Percentiles rank a stretch among this genome's conserved stretches.
Conservation (phyloP, 495 filamentous ascomycete species). For the Penicillium crystallinum region DNA sequence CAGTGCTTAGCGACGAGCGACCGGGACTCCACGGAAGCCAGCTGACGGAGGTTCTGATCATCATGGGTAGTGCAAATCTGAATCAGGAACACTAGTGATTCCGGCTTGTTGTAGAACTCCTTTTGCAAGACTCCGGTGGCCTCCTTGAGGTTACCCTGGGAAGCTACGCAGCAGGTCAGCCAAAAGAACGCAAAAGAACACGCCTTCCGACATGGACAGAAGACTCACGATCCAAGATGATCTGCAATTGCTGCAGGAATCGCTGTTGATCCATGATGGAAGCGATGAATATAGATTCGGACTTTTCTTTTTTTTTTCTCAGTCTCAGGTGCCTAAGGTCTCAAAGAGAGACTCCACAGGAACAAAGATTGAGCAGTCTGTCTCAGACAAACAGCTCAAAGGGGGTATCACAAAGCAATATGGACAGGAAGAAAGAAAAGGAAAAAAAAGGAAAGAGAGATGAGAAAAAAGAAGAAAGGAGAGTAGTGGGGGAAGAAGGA, state of each 20-base stretch:
- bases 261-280: constrained; percentile 65
- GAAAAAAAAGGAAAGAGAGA: constrained; percentile 18
- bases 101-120: constrained; percentile 81
- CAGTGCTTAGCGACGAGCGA: constrained; percentile 84
- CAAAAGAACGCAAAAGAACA: not conserved
- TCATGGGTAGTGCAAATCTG: constrained; percentile 76
- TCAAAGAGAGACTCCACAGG: constrained; percentile 9
- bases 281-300: not conserved
- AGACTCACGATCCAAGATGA: constrained; percentile 67
- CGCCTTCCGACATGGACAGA: not conserved
- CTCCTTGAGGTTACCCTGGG: constrained; percentile 64
- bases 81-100: constrained; percentile 75
- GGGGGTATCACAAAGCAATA: constrained; percentile 35
- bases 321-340: constrained; percentile 20
- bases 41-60: constrained; percentile 68
- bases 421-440: constrained; percentile 24
- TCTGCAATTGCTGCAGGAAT: constrained; percentile 69
- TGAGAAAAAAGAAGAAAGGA: constrained; percentile 17
- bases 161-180: constrained; percentile 24
- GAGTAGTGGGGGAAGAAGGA: constrained; percentile 19
- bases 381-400: constrained; percentile 32
- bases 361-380: constrained; percentile 32
- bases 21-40: constrained; percentile 83
- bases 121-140: constrained; percentile 87
- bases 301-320: not conserved